Percentiles rank a stretch among this genome's conserved stretches.
These are phyloP conservation scores for Neofusicoccum parvum DNA, from an alignment of 2,329 filamentous ascomycete genomes.

Conservation along the genomic window DNA sequence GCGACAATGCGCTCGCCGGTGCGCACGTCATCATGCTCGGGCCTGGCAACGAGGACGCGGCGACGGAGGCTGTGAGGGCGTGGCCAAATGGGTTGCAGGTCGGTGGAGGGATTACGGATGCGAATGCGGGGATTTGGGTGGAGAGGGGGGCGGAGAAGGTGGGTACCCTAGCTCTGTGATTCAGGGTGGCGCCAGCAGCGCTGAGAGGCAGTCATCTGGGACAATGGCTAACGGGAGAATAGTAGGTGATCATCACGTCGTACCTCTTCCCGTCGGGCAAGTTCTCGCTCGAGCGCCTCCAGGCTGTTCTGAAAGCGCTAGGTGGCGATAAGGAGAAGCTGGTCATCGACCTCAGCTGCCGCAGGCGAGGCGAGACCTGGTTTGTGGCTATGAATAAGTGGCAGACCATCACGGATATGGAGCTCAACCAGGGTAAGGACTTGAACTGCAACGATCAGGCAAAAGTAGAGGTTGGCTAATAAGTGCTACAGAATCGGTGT, in stretches of 20 bases:
- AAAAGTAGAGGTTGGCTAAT: not conserved
- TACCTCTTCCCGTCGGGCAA: constrained; percentile 84
- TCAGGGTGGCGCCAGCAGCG: too few species aligned
- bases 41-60: constrained; percentile 79
- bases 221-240: constrained; percentile 8
- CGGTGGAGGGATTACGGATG: constrained; percentile 87
- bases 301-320: constrained; percentile 72
- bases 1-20: constrained; percentile 70
- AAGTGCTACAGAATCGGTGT: constrained; percentile 68
- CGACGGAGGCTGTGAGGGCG: constrained; percentile 71
- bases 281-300: constrained; percentile 77
- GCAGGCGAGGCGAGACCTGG: constrained; percentile 76
- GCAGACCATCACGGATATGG: constrained; percentile 97
- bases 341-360: constrained; percentile 93
- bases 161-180: constrained; percentile 31
- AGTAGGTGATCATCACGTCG: constrained; percentile 94
- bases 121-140: constrained; percentile 85
- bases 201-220: too few species aligned
- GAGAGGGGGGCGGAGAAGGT: constrained; percentile 88
- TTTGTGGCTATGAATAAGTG: constrained; percentile 99
- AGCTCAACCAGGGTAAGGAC: constrained; percentile 77
- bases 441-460: not conserved
- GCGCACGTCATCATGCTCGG: constrained; percentile 98
- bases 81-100: constrained; percentile 86
- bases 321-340: constrained; percentile 76